A percentile compares a stretch with the other conserved stretches of the same genome.
Evolutionary conservation across 768 basidiomycete species (phyloP).

Genomic region (Sarcodon aspratus): DNA sequence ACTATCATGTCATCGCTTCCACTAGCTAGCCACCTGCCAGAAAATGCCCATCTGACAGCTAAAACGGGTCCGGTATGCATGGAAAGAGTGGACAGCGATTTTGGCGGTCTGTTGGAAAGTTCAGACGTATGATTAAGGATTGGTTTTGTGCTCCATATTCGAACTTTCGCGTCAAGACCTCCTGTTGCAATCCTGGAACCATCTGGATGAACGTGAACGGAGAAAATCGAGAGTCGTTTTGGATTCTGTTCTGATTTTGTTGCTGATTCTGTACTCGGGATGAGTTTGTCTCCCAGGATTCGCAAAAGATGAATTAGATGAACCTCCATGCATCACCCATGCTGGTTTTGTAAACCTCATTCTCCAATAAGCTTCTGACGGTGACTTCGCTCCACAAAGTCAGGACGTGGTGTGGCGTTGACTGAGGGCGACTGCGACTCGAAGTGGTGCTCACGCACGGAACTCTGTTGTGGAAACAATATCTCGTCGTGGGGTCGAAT

Average conservation of each 20-base stretch:
- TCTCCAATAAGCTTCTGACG: background rate
- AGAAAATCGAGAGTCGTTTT: conserved; percentile 81
- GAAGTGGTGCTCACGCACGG: no score
- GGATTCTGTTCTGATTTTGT: conserved; percentile 47
- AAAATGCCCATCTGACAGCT: conserved; percentile 87
- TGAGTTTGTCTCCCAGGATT: background rate
- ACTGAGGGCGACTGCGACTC: no score
- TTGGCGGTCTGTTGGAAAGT: conserved; percentile 61
- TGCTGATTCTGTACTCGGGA: conserved; percentile 21
- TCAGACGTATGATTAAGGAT: conserved; percentile 72
- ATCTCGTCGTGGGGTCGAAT: no score
- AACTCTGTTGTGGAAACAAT: no score
- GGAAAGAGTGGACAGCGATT: conserved; percentile 80
- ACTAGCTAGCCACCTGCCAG: conserved; percentile 88
- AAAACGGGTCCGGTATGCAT: conserved; percentile 94
- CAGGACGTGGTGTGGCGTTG: no score
- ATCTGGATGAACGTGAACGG: conserved; percentile 90
- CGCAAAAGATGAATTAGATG: conserved; percentile 8
- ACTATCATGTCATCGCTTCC: conserved; percentile 94
- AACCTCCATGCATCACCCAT: conserved; percentile 79
- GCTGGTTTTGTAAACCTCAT: conserved; percentile 88
- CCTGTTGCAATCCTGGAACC: conserved; percentile 96
- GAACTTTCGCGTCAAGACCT: conserved; percentile 89
- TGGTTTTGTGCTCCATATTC: conserved; percentile 95
- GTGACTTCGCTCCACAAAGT: no score